phyloP scores from a whole-genome alignment of 2,329 filamentous ascomycete genomes.

The Alternaria solani region DNA sequence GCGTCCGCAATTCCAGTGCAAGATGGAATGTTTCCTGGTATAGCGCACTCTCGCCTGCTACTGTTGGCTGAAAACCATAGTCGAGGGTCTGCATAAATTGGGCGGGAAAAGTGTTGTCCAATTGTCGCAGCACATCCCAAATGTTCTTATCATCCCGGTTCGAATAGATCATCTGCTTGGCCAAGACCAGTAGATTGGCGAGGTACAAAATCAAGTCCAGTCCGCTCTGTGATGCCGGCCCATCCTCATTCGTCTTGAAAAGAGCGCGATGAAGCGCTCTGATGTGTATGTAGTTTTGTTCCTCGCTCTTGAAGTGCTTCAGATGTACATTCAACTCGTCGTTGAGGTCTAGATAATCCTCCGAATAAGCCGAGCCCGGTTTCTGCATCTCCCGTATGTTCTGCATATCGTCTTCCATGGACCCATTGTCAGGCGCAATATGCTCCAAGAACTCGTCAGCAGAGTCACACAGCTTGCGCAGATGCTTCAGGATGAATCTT shows the following conservation, averaged over 20 bases:
- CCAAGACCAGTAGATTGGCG: conserved; percentile 55
- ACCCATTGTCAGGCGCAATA: conserved; percentile 39
- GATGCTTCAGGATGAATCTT: conserved; percentile 52
- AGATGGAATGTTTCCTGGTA: conserved; percentile 57
- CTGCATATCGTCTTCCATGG: conserved; percentile 26
- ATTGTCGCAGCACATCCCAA: conserved; percentile 39
- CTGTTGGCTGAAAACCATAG: conserved; percentile 10
- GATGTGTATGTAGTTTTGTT: conserved; percentile 53
- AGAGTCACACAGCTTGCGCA: conserved; percentile 49
- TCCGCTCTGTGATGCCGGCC: conserved; percentile 29
- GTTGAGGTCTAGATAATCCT: conserved; percentile 50
- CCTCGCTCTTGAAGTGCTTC: conserved; percentile 47
- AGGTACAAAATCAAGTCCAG: conserved; percentile 55
- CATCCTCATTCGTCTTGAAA: conserved; percentile 41
- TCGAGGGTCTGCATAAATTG: conserved; percentile 42
- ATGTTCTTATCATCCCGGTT: conserved; percentile 38
- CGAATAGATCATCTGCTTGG: conserved; percentile 48
- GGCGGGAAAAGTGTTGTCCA: conserved; percentile 49
- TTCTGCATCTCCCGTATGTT: conserved; percentile 42
- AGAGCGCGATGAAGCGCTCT: conserved; percentile 51
- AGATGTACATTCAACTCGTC: conserved; percentile 46
- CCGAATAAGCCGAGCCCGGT: conserved; percentile 50
- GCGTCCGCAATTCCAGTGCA: conserved; percentile 63
- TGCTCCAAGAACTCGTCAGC: conserved; percentile 42
- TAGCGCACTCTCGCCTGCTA: conserved; percentile 52